Percentiles rank a stretch among this genome's conserved stretches.
Evolutionary conservation across 2,329 filamentous ascomycete species (phyloP).

Genomic region (Beauveria asiatica): DNA sequence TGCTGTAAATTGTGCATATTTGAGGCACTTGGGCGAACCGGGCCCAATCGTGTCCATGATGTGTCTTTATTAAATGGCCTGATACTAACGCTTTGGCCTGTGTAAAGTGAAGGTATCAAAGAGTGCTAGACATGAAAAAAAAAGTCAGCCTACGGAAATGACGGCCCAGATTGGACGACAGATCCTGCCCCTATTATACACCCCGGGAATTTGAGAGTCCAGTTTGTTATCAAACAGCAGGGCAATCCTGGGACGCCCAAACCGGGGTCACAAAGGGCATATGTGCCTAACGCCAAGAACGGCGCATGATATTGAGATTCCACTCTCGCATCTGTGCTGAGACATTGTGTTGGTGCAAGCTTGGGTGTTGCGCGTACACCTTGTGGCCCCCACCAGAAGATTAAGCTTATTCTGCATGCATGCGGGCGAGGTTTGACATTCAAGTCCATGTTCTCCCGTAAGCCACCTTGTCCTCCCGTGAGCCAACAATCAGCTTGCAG

Average conservation of each 20-base stretch:
- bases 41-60: not conserved
- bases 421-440: not conserved
- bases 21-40: conserved; percentile 19
- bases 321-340: not conserved
- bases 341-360: not conserved
- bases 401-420: not conserved
- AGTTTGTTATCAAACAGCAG: not conserved
- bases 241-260: not conserved
- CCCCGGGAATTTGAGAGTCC: not conserved
- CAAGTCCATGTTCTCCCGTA: not conserved
- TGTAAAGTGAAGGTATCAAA: not conserved
- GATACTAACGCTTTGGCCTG: not conserved
- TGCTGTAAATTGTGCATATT: conserved; percentile 37
- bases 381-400: not conserved
- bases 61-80: not conserved
- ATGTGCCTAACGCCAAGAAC: conserved; percentile 3
- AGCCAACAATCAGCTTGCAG: not conserved
- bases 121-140: not conserved
- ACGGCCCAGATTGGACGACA: not conserved
- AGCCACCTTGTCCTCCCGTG: not conserved
- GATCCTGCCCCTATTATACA: not conserved
- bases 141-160: not conserved
- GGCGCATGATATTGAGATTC: not conserved
- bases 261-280: not conserved
- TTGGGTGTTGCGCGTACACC: not conserved